Base-by-base conservation (phyloP, 2,329 filamentous ascomycete species). In the Apiospora arundinis region DNA sequence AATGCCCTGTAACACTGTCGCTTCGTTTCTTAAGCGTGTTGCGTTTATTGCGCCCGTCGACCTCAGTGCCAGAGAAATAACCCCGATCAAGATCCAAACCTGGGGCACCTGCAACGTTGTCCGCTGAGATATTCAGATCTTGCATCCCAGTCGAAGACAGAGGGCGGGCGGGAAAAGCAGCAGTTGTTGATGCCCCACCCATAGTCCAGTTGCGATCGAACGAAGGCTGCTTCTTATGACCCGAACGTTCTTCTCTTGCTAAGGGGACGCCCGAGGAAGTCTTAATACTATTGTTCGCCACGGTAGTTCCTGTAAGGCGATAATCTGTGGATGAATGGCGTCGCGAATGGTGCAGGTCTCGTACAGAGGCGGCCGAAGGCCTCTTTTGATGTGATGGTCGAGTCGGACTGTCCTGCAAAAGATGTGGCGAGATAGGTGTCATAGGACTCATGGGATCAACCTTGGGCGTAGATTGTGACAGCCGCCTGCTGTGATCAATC, bases 41-140 rank as follows among this genome's bases (percentile, higher is more conserved):
- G 65, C 93, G 89, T 76, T 89, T 91, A 71, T 92, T 90, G 60
- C 89, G 78, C 23, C 79, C 89, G 74, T 98, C 95, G 14, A 91
- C 86, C 77, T 98, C 95, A 21, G 92, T 93, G 3, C 95, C 94
- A 9, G 95, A 98, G 79, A 98, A 97, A 81, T 98, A 98, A 32
- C 95, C 95, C 46, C 94, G 90, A 77, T 98, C 96, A 21, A 94
- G 81, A 73, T 97, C 93, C 32, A 85, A 81, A 21, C 83, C 83
- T 11, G 85, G 85, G 72, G 89, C 87, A 73, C 84, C 76, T 16
- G 83, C 80, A 18, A 77, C 72, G 18, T 78, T 78, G 9, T 81
- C 76, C 21, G 83, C 82, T 1, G 83, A 82, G 28, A 78, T 78
- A 28, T 81, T 80, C 67, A 82, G 76, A 69, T 88, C 87, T 42